Conservation (phyloP, 139 green algal genomes). For the Auxenochlorella protothecoides region DNA sequence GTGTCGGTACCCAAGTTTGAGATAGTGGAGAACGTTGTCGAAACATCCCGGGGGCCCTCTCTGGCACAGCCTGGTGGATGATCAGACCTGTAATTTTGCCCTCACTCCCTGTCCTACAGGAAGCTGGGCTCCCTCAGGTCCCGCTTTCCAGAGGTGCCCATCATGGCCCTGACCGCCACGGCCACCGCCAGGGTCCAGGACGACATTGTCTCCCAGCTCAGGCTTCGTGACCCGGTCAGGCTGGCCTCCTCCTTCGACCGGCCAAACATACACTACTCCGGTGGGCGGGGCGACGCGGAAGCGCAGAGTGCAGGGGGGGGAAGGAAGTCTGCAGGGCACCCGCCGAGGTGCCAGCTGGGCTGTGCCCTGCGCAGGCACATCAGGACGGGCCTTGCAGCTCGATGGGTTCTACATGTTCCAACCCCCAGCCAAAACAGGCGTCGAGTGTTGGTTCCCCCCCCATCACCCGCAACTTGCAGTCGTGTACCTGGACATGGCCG, state of each 20-base stretch:
- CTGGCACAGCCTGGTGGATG: neutral
- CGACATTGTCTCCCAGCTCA: conserved; percentile 27
- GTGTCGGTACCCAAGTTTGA: too few relatives aligned
- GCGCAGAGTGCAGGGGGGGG: too few relatives aligned
- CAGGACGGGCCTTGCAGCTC: too few relatives aligned
- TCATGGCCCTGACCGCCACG: conserved; percentile 34
- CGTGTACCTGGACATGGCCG: too few relatives aligned
- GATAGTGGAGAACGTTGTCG: too few relatives aligned
- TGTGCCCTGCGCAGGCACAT: too few relatives aligned
- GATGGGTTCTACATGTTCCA: too few relatives aligned
- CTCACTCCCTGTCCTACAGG: conserved; percentile 17
- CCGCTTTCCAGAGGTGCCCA: conserved; percentile 33
- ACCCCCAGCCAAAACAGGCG: too few relatives aligned
- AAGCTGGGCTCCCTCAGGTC: conserved; percentile 32
- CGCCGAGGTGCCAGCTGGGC: too few relatives aligned
- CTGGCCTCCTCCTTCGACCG: conserved; percentile 37
- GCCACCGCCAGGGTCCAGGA: conserved; percentile 16
- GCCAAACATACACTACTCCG: conserved; percentile 39
- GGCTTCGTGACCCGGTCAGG: conserved; percentile 6
- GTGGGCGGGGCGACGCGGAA: too few relatives aligned
- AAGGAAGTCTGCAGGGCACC: too few relatives aligned
- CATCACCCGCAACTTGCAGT: neutral
- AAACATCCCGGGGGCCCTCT: neutral
- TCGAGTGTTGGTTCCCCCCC: neutral
- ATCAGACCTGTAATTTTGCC: conserved; percentile 6